Evolutionary conservation across 345 rosid genomes (phyloP).

Genomic region (Syzygium aqueum): DNA sequence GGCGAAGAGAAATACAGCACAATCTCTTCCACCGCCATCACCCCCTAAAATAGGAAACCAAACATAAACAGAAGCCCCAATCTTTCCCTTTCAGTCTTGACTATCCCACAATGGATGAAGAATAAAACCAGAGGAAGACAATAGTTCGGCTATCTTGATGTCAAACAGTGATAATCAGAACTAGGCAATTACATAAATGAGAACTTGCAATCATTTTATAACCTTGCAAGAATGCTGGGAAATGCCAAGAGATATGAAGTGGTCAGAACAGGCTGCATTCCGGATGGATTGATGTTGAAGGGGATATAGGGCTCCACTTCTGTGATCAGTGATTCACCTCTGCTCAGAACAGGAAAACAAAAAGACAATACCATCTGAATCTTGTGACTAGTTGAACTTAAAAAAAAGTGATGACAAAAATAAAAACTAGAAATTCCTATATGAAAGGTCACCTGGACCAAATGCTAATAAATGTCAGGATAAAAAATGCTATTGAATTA

Average conservation of each 20-base stretch:
- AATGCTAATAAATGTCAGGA: neutral
- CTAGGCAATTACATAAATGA: neutral
- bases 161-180: neutral
- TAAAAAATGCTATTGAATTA: neutral
- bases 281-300: constrained; percentile 90
- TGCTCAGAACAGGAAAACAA: constrained; percentile 24
- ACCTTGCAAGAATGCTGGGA: constrained; percentile 95
- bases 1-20: neutral
- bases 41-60: neutral
- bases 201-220: neutral
- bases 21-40: neutral
- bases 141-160: neutral
- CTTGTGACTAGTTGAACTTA: neutral
- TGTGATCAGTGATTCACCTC: constrained; percentile 79
- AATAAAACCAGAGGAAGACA: neutral
- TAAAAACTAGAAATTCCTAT: neutral
- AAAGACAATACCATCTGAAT: neutral
- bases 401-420: neutral
- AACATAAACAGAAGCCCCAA: neutral
- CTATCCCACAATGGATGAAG: neutral
- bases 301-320: constrained; percentile 97
- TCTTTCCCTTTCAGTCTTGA: neutral
- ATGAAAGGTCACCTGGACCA: neutral
- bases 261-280: constrained; percentile 97
- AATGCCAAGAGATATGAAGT: constrained; percentile 79